Evolutionary conservation across 108 stramenopile species (phyloP), one percentile per base, ranked within the genome.

Genomic region (Cyclostephanos tholiformis): DNA sequence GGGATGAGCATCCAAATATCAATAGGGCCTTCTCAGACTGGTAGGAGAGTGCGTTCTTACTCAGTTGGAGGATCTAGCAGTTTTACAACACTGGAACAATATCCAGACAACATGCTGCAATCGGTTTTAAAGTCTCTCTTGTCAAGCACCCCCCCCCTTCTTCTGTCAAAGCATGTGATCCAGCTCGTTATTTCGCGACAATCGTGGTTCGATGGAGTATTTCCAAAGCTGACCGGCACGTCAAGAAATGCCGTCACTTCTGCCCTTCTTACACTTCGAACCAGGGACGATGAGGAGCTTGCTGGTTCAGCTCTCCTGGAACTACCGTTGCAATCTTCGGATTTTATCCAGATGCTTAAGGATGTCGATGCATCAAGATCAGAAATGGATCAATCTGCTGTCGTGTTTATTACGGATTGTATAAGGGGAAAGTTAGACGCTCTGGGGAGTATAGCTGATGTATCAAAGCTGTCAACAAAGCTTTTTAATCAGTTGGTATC

Each of bases 21-120:
- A 0, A 80, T 92, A 32, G 94, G 94, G 10, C 91, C 94, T 8
- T 61, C 80, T n/a, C 58, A 65, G 44, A 62, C 65, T n/a, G 91
- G 94, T 23, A 75, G 87, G n/a, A 64, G 94, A 69, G 57, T 67
- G 27, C 65, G 91, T 29, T 93, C 91, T 10, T 92, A 95, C 67
- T 93, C 94, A 6, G 71, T 95, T 73, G 90, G 91, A 38, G 82
- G 82, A 23, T 76, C 65, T 41, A 85, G 86, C 50, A 63, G 71
- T 25, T 60, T 80, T 35, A 57, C 51, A 11, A 55, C 80, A 26
- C 38, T 92, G 6, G 70, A 85, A 10, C 87, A 89, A 26, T 95
- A 91, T 57, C 94, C 94, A 10, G 68, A 70, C 56, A 84, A 76
- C 30, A 95, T 95, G 94, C 14, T 74, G 27, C 19, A 66, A 16